These are phyloP conservation scores for Trebouxia sp. DNA, from an alignment of 139 green algal genomes.

Conservation along the genomic window DNA sequence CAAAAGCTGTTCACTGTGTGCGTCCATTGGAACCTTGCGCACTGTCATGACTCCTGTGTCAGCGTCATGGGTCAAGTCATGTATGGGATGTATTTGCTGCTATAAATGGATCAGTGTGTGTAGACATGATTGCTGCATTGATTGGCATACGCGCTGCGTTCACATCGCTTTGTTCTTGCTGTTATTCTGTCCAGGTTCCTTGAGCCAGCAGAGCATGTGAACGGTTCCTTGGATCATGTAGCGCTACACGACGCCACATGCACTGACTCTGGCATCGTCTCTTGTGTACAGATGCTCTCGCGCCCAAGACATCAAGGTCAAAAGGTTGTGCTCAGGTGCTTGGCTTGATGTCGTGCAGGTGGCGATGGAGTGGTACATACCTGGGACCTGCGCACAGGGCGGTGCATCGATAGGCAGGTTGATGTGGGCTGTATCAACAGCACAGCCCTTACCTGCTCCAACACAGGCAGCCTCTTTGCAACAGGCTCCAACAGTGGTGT, in stretches of 20 bases:
- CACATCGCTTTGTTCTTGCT: too few relatives aligned
- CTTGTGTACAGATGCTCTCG: background rate
- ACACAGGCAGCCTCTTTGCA: conserved; percentile 64
- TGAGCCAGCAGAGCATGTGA: too few relatives aligned
- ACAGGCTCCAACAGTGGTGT: conserved; percentile 70
- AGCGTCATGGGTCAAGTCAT: background rate
- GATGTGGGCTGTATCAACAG: conserved; percentile 74
- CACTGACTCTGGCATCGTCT: background rate
- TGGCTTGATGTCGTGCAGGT: conserved; percentile 38
- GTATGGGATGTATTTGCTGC: too few relatives aligned
- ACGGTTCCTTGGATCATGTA: too few relatives aligned
- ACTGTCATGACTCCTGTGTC: background rate
- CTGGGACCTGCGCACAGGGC: conserved; percentile 90
- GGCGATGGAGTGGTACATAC: conserved; percentile 85
- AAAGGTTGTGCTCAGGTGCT: background rate
- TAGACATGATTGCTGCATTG: too few relatives aligned
- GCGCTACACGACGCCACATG: too few relatives aligned
- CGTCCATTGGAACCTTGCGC: too few relatives aligned
- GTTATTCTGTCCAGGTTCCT: too few relatives aligned
- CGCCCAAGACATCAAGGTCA: too few relatives aligned
- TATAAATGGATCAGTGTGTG: too few relatives aligned
- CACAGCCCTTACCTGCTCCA: conserved; percentile 64
- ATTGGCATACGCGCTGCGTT: too few relatives aligned
- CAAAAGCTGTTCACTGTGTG: too few relatives aligned
- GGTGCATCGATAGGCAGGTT: conserved; percentile 67